Percentiles rank a stretch among this genome's conserved stretches.
phyloP scores from a whole-genome alignment of 1,284 basidiomycete species.

The Ganoderma boninense region DNA sequence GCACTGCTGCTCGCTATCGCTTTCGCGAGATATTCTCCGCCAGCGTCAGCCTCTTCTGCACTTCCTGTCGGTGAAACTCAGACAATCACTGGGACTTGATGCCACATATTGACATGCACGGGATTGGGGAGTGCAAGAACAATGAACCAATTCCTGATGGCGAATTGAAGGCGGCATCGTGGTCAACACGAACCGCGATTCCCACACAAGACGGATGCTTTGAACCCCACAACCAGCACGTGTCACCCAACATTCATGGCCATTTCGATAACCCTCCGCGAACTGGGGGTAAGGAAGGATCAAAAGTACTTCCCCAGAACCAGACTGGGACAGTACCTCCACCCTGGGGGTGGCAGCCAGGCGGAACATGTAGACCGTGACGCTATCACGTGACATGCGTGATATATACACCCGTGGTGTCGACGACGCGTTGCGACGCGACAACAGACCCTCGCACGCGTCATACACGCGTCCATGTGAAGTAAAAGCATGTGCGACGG shows the following conservation, averaged over 20 bases:
- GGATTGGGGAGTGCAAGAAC: not conserved
- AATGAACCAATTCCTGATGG: not conserved
- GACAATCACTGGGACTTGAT: too few species aligned
- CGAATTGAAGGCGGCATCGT: not conserved
- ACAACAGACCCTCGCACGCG: slow-evolving; percentile 35
- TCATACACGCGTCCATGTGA: slow-evolving; percentile 32
- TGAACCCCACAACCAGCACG: not conserved
- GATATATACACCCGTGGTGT: slow-evolving; percentile 19
- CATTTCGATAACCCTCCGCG: not conserved
- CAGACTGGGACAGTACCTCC: too few species aligned
- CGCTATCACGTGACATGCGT: slow-evolving; percentile 39
- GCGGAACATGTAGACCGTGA: too few species aligned
- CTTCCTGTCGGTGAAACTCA: too few species aligned
- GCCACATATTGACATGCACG: too few species aligned
- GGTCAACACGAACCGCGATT: not conserved
- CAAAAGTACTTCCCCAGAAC: not conserved
- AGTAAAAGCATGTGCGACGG: slow-evolving; percentile 1
- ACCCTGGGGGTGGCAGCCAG: too few species aligned
- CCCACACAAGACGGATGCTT: not conserved
- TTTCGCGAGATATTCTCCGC: too few species aligned
- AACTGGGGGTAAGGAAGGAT: not conserved
- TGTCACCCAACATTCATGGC: not conserved
- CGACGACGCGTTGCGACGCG: slow-evolving; percentile 41
- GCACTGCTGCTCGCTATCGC: too few species aligned
- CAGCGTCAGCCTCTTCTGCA: too few species aligned